A percentile compares a stretch with the other conserved stretches of the same genome.
Evolutionary conservation across 306 rosid species (phyloP).

Genomic region (Ochetophila trinervis): DNA sequence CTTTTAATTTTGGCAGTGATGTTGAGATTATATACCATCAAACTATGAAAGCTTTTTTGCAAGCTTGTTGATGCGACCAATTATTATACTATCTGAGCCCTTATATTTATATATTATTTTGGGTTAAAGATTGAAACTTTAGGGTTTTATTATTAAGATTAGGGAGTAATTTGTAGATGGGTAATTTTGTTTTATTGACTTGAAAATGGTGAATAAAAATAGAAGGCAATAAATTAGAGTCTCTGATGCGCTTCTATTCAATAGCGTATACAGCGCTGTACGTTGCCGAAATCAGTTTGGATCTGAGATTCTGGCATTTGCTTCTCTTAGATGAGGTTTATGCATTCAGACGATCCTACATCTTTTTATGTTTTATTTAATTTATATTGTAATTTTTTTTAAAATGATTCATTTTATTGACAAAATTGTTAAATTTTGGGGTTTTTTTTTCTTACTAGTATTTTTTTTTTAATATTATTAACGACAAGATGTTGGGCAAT

Average conservation of each 20-base stretch:
- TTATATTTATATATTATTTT: too few relatives aligned
- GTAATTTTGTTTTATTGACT: too few relatives aligned
- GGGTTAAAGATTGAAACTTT: not conserved
- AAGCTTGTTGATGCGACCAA: conserved; percentile 65
- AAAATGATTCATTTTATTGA: too few relatives aligned
- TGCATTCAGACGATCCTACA: conserved; percentile 73
- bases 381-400: too few relatives aligned
- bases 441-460: too few relatives aligned
- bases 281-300: conserved; percentile 75
- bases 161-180: too few relatives aligned
- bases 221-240: conserved; percentile 94
- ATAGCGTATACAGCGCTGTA: conserved; percentile 75
- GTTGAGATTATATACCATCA: conserved; percentile 70
- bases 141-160: too few relatives aligned
- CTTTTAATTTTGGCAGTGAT: conserved; percentile 36
- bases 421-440: too few relatives aligned
- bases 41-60: conserved; percentile 72
- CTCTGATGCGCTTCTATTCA: conserved; percentile 55
- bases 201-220: too few relatives aligned
- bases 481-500: too few relatives aligned
- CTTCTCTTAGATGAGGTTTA: conserved; percentile 28
- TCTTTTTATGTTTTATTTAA: not conserved
- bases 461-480: too few relatives aligned
- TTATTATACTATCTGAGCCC: conserved; percentile 54
- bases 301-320: conserved; percentile 67